Conservation (phyloP, 441 rosid genomes). For the Populus hybrid region DNA sequence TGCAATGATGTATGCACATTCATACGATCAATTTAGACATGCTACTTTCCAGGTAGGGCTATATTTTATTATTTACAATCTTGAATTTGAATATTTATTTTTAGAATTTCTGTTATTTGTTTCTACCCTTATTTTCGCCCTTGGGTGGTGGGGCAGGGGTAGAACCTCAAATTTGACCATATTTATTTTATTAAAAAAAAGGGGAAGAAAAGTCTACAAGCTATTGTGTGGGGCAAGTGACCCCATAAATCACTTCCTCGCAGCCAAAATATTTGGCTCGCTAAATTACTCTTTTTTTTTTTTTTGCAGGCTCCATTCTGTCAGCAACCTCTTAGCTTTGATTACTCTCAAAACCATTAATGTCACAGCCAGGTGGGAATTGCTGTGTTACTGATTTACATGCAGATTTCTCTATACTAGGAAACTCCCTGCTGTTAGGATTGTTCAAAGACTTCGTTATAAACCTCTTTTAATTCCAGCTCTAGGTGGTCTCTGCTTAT, state of each 20-base stretch:
- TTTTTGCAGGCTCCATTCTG: constrained; percentile 65
- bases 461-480: constrained; percentile 18
- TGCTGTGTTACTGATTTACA: constrained; percentile 15
- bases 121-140: background rate
- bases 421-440: constrained; percentile 15
- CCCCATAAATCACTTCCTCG: background rate
- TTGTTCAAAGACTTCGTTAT: constrained; percentile 7
- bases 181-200: no score
- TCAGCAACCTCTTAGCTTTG: constrained; percentile 89
- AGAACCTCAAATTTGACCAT: background rate
- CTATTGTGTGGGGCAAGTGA: background rate
- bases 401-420: constrained; percentile 25
- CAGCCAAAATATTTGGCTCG: background rate
- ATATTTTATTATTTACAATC: background rate
- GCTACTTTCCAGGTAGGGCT: constrained; percentile 72
- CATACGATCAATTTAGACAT: constrained; percentile 78
- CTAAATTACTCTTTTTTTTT: background rate
- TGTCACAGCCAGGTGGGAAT: constrained; percentile 13
- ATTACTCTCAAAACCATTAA: constrained; percentile 61
- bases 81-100: background rate
- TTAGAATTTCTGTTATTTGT: background rate
- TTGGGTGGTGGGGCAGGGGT: background rate
- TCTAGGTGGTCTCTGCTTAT: constrained; percentile 15
- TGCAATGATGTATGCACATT: constrained; percentile 84
- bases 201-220: background rate